A percentile compares a stretch with the other conserved stretches of the same genome.
These are phyloP conservation scores for Verbena officinalis DNA, from an alignment of 257 asterid species.

Conservation along the genomic window DNA sequence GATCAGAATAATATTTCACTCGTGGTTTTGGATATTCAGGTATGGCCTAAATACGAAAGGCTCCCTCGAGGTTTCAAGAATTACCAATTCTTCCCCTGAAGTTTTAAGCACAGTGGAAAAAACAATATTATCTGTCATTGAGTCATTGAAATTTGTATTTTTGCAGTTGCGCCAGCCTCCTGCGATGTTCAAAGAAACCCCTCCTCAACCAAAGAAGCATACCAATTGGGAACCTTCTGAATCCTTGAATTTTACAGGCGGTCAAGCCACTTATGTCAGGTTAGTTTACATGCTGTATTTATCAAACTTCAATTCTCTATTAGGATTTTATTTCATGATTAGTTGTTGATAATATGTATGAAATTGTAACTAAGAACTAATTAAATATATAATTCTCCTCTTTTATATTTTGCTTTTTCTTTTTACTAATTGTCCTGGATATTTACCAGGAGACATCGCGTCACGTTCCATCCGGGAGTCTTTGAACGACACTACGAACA, in stretches of 20 bases:
- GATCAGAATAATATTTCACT: constrained; percentile 1
- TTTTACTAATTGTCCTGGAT: not conserved
- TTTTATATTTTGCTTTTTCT: no score
- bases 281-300: not conserved
- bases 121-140: no score
- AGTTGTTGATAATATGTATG: no score
- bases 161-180: constrained; percentile 53
- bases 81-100: no score
- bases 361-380: no score
- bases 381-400: no score
- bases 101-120: no score
- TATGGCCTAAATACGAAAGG: no score
- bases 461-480: constrained; percentile 32
- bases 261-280: constrained; percentile 46
- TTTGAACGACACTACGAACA: constrained; percentile 43
- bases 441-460: constrained; percentile 42
- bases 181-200: constrained; percentile 33
- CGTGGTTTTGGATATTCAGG: constrained; percentile 48
- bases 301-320: not conserved
- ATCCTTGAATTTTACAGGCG: constrained; percentile 49
- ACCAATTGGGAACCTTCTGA: constrained; percentile 40
- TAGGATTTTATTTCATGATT: no score
- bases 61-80: no score
- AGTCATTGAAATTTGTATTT: no score
- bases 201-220: constrained; percentile 58